Evolutionary conservation across 306 rosid genomes (phyloP).

Genomic region (Luffa aegyptiaca): DNA sequence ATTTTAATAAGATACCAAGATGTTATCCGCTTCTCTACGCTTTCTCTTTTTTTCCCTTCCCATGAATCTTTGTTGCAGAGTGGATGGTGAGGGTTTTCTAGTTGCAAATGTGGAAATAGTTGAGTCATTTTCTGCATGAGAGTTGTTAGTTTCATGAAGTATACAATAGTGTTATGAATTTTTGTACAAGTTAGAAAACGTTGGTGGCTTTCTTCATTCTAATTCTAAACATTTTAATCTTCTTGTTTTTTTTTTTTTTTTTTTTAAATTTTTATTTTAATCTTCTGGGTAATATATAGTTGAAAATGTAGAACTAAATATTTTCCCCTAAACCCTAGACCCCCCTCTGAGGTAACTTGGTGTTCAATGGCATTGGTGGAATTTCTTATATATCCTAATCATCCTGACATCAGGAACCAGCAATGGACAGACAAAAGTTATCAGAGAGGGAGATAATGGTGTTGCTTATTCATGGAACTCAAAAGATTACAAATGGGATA

Average conservation of each 20-base stretch:
- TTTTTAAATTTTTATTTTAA: no score
- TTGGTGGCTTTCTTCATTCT: not conserved
- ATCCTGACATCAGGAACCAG: constrained; percentile 61
- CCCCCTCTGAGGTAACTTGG: not conserved
- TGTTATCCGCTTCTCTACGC: not conserved
- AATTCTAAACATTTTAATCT: not conserved
- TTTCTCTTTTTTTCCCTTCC: not conserved
- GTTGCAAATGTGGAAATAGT: not conserved
- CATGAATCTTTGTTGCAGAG: not conserved
- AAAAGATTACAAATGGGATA: constrained; percentile 81
- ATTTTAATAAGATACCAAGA: not conserved
- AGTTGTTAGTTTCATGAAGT: not conserved
- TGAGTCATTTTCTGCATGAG: not conserved
- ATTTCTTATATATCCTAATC: constrained; percentile 5
- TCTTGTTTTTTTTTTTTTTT: not conserved
- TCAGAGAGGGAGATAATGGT: constrained; percentile 97
- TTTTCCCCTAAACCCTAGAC: not conserved
- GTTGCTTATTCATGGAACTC: constrained; percentile 90
- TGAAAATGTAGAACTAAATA: not conserved
- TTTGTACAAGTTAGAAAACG: not conserved
- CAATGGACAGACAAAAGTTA: constrained; percentile 86
- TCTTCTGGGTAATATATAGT: not conserved
- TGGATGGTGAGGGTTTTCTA: not conserved
- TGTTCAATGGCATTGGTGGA: not conserved
- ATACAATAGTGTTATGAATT: not conserved